Base-by-base conservation (phyloP, 2,329 filamentous ascomycete species). In the Elsinoe necatrix region DNA sequence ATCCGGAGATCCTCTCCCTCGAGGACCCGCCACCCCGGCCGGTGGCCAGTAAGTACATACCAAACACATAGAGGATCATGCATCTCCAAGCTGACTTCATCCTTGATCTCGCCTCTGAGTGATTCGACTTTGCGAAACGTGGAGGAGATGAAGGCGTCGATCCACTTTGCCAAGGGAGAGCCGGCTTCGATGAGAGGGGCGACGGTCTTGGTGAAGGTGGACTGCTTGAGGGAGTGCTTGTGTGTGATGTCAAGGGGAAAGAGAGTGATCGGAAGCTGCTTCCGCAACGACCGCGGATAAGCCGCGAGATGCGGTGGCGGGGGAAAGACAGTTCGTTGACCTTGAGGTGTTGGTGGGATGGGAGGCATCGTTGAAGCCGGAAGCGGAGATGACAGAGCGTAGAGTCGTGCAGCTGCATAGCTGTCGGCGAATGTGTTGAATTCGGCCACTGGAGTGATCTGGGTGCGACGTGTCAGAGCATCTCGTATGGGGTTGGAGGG, bases 371-470 rank as follows among this genome's bases (percentile, higher is more conserved):
- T 96, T 2, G 84, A 86, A 11, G 78, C 72, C 0, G 93, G 93
- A 31, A 75, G 82, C 1, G 69, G 72, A 9, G 71, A 74, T n/a
- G 75, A 75, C 11, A 78, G 67, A 1, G 76, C 75, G 57, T 76
- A 77, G 31, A 78, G 65, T 42, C 75, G 69, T 1, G 76, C 76
- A 6, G 74, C 71, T 27, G 76, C 75, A 54, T 76, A 65, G 48
- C 71, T 70, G 61, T 98, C 95, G 58, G 93, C 91, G 67, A 89
- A 95, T 57, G 86, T 87, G 75, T 98, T 98, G 80, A 98, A 98
- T 70, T 98, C 93, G 61, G 88, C 89, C 11, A 86, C 81, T 1
- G 93, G 92, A 0, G 81, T 85, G 62, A 84, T 80, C 75, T 78
- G 70, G 59, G 73, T 73, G 48, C 63, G 54, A 18, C 50, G 25